These are phyloP conservation scores for Sequoia sempervirens DNA, from an alignment of 75 land plant genomes.

Conservation along the genomic window DNA sequence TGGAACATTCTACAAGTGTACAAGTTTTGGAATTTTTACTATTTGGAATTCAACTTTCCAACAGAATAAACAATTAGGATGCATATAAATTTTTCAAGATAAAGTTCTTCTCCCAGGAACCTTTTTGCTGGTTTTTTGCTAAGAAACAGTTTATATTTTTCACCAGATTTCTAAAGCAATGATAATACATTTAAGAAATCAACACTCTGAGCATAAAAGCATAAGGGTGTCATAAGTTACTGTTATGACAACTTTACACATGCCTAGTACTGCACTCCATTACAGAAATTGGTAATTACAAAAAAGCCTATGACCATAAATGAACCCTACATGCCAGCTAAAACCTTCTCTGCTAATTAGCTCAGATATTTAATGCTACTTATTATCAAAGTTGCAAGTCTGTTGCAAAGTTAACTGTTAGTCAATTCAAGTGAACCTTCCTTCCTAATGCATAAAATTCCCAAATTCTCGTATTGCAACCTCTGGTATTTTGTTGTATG, in stretches of 20 bases:
- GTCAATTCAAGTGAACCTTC: too few relatives aligned
- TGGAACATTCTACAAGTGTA: background rate
- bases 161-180: background rate
- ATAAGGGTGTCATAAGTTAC: background rate
- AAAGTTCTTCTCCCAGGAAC: background rate
- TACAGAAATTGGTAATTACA: background rate
- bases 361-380: too few relatives aligned
- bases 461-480: too few relatives aligned
- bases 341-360: too few relatives aligned
- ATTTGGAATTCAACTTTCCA: background rate
- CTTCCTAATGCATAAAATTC: too few relatives aligned
- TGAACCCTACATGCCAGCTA: too few relatives aligned
- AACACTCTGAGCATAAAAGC: background rate
- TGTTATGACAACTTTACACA: background rate
- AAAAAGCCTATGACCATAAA: background rate
- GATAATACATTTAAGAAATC: background rate
- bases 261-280: background rate
- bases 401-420: too few relatives aligned
- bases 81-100: background rate
- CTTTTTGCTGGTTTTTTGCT: background rate
- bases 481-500: too few relatives aligned
- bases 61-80: background rate
- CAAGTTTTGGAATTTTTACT: background rate
- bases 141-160: background rate
- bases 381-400: too few relatives aligned